Evolutionary conservation across 371 early-diverging fungal genomes (phyloP), one percentile per base, ranked within the genome.

Genomic region (Mucor mucedo): DNA sequence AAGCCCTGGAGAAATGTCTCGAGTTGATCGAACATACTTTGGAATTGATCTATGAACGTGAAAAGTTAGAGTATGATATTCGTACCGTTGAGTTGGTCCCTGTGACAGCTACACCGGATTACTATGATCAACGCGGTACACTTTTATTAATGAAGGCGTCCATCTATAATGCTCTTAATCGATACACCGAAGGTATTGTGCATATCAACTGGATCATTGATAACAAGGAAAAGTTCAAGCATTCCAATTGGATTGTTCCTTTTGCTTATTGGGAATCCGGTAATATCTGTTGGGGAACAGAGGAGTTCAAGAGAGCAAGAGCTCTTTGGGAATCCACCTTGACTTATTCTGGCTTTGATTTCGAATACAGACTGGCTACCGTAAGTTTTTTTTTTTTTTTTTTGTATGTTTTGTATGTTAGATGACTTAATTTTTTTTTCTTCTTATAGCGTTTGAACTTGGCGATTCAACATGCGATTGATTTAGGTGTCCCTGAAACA

Each of bases 231-330:
- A 79, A 76, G 55, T 79, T 84, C 50, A 69, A 65, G 27, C 71
- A 82, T 21, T 78, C 84, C 32, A 83, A 78, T 40, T 88, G 86
- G 85, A 66, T 86, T 8, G 73, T 83, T 6, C 88, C 88, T 8
- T 88, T 84, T 63, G 79, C 87, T 21, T 85, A 79, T 63, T 88
- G 87, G 82, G 88, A 88, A 64, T 79, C 84, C 2, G 88, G 88
- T 41, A 81, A 84, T 13, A 78, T 80, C 4, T 75, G 76, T 32
- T 86, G 85, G 86, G 63, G 75, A 28, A 71, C 74, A 28, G 79
- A 80, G 48, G 71, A 76, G 6, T 69, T 76, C 9, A 80, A 80
- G 35, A 80, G 83, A 58, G 77, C 72, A 7, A 65, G 82, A 62
- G 47, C 63, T 16, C 64, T 80, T 7, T 87, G 86, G 88, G 86